Conservation (phyloP, 441 rosid genomes). For the Populus hybrid region DNA sequence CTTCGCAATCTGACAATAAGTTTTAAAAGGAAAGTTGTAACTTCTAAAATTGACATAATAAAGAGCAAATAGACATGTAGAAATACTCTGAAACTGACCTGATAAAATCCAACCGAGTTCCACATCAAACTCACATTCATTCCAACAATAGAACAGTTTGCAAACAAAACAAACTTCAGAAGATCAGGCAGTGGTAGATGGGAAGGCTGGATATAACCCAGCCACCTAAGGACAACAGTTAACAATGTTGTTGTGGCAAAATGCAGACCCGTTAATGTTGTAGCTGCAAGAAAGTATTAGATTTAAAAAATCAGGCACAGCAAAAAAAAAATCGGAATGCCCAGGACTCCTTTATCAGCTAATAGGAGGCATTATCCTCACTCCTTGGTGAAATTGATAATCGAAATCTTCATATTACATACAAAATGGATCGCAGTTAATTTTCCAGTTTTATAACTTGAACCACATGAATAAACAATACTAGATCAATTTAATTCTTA, state of each 20-base stretch:
- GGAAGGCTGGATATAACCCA: constrained; percentile 82
- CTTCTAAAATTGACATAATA: constrained; percentile 17
- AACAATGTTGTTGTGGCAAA: constrained; percentile 89
- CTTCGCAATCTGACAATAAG: constrained; percentile 78
- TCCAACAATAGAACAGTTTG: constrained; percentile 97
- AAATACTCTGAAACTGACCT: constrained; percentile 44
- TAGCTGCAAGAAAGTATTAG: constrained; percentile 58
- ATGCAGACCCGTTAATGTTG: constrained; percentile 95
- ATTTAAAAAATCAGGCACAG: constrained; percentile 20
- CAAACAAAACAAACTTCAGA: constrained; percentile 76
- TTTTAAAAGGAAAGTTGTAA: constrained; percentile 2
- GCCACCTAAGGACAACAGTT: constrained; percentile 71
- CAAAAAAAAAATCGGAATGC: background rate
- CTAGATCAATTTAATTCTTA: background rate
- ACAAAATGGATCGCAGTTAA: background rate
- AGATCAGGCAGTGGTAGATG: constrained; percentile 74
- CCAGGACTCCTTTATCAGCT: background rate
- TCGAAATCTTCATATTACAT: background rate
- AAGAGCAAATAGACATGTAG: background rate
- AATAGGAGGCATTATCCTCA: background rate
- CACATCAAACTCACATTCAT: constrained; percentile 98
- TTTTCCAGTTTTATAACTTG: background rate
- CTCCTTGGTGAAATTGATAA: background rate
- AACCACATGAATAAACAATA: background rate
- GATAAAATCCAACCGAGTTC: constrained; percentile 99